Percentiles rank a stretch among this genome's conserved stretches.
These are phyloP conservation scores for Cytospora chrysosperma DNA, from an alignment of 2,329 filamentous ascomycete species.

Conservation along the genomic window DNA sequence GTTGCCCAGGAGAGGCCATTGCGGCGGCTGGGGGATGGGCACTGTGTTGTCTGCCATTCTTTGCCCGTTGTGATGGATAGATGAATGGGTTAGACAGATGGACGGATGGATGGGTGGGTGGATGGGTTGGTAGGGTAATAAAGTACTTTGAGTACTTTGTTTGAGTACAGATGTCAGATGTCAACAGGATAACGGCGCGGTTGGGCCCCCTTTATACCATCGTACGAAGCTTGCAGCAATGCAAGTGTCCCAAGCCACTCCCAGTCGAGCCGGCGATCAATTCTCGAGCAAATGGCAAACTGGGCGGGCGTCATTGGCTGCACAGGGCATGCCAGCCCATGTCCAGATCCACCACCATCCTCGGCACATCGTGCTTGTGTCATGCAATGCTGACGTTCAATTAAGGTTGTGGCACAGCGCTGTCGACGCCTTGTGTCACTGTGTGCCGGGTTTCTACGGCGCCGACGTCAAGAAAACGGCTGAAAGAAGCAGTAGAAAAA, in stretches of 20 bases:
- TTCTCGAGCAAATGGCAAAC: background rate
- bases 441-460: background rate
- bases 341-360: constrained; percentile 7
- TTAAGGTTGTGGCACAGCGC: constrained; percentile 1
- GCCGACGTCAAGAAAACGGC: background rate
- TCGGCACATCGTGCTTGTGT: constrained; percentile 7
- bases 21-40: constrained; percentile 62
- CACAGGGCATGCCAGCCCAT: background rate
- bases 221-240: background rate
- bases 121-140: no score
- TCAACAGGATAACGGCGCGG: background rate
- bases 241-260: background rate
- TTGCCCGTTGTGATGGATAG: background rate
- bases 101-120: background rate
- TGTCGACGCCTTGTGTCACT: background rate
- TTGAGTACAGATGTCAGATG: no score
- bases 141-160: no score
- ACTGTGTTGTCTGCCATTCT: constrained; percentile 29
- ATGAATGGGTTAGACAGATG: background rate
- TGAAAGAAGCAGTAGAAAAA: no score
- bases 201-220: background rate
- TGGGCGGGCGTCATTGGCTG: constrained; percentile 10
- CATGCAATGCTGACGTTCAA: constrained; percentile 14
- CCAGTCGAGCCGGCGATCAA: background rate
- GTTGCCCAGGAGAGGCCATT: constrained; percentile 66